Conservation (phyloP, 192 early-diverging fungal genomes). For the Rhizophagus sp. region DNA sequence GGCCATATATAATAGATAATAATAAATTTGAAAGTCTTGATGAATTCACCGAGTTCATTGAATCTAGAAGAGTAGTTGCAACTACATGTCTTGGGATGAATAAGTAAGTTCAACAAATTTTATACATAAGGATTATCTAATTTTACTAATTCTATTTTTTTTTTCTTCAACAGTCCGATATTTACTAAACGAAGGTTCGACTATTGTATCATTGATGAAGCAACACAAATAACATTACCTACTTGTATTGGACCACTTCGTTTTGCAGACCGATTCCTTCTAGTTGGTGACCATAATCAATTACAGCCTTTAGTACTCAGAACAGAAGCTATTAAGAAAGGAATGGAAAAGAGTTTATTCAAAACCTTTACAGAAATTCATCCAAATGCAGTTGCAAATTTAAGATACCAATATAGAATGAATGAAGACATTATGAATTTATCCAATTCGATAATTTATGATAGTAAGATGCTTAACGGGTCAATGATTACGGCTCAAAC, state of each 20-base stretch:
- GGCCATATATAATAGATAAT: conserved; percentile 33
- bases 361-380: conserved; percentile 77
- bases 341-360: conserved; percentile 74
- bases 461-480: conserved; percentile 76
- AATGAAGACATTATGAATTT: conserved; percentile 85
- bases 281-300: conserved; percentile 97
- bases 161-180: neutral
- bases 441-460: conserved; percentile 82
- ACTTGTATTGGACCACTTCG: conserved; percentile 87
- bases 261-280: conserved; percentile 78
- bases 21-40: conserved; percentile 52
- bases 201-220: conserved; percentile 96
- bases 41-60: conserved; percentile 63
- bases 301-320: conserved; percentile 84
- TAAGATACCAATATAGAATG: conserved; percentile 94
- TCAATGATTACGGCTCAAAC: conserved; percentile 61
- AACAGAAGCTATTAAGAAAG: conserved; percentile 52
- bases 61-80: conserved; percentile 68
- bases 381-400: conserved; percentile 69
- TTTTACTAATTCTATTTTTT: neutral
- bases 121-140: neutral
- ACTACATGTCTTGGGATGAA: conserved; percentile 87
- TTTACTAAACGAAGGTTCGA: conserved; percentile 85
- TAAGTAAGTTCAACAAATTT: conserved; percentile 55
- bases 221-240: conserved; percentile 91